phyloP scores from a whole-genome alignment of 257 asterid genomes.

The Henckelia pumila region DNA sequence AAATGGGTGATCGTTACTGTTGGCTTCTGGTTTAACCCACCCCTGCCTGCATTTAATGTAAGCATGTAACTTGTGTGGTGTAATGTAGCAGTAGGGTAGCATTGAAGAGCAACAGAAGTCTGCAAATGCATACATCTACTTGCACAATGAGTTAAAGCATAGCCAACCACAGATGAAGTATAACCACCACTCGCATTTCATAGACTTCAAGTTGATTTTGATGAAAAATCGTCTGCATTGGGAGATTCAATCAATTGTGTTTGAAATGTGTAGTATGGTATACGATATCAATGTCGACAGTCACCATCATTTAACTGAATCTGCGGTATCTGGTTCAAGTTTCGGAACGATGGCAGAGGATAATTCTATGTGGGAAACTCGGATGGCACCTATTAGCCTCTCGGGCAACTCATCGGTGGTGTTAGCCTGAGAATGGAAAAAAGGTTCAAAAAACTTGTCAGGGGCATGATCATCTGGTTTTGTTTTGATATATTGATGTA shows the following conservation, averaged over 20 bases:
- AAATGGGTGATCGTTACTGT: background rate
- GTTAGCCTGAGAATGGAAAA: conserved; percentile 40
- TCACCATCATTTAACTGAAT: conserved; percentile 28
- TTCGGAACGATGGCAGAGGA: conserved; percentile 48
- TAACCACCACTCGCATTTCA: conserved; percentile 16
- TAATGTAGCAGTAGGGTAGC: background rate
- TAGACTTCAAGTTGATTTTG: conserved; percentile 23
- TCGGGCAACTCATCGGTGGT: conserved; percentile 58
- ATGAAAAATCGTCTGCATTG: conserved; percentile 26
- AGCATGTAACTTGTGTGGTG: background rate
- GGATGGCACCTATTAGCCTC: conserved; percentile 57
- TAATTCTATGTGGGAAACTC: conserved; percentile 56
- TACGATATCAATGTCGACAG: background rate
- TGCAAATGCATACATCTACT: background rate
- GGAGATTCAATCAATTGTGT: conserved; percentile 26
- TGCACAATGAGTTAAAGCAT: conserved; percentile 8
- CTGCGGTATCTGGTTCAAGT: conserved; percentile 44
- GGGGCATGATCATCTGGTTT: conserved; percentile 9
- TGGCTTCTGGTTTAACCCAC: background rate
- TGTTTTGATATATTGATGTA: background rate
- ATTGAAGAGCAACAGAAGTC: background rate
- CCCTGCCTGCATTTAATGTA: background rate
- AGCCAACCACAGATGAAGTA: conserved; percentile 11
- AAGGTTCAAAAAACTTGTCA: conserved; percentile 11
- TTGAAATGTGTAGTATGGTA: conserved; percentile 5